Conservation (phyloP, 371 early-diverging fungal species). For the Gilbertella persicaria region DNA sequence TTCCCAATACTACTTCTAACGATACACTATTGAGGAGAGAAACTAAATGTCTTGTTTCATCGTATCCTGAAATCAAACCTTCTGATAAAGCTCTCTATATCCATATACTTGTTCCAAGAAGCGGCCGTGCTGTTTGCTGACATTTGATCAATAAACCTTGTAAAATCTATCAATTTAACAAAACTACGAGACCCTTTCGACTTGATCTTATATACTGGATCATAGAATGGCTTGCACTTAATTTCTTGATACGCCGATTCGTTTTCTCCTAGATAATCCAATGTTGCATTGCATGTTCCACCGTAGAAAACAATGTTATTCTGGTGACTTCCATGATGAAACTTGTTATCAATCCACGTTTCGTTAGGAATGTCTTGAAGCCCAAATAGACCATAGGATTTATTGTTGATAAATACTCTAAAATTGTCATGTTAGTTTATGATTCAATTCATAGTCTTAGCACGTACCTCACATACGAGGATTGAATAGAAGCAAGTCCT, state of each 20-base stretch:
- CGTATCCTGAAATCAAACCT: neutral
- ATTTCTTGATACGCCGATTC: conserved; percentile 4
- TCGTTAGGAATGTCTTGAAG: conserved; percentile 33
- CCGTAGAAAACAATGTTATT: conserved; percentile 29
- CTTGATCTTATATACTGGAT: conserved; percentile 25
- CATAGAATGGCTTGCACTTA: conserved; percentile 14
- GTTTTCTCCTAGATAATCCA: neutral
- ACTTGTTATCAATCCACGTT: conserved; percentile 36
- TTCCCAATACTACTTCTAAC: conserved; percentile 32
- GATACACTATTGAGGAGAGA: conserved; percentile 12
- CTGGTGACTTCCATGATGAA: conserved; percentile 23
- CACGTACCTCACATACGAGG: conserved; percentile 28
- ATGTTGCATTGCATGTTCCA: conserved; percentile 3
- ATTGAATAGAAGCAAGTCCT: conserved; percentile 25
- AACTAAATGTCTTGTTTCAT: neutral
- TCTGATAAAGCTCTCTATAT: conserved; percentile 11
- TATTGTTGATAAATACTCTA: conserved; percentile 36
- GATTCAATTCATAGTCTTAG: neutral
- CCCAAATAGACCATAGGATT: conserved; percentile 34
- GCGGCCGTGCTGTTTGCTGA: conserved; percentile 15
- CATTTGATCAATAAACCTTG: conserved; percentile 26
- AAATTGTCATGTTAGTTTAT: neutral
- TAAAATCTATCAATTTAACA: conserved; percentile 28
- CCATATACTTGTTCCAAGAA: conserved; percentile 26
- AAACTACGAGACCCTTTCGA: conserved; percentile 20